These are phyloP conservation scores for Yamadazyma membranifaciens DNA, from an alignment of 1,139 yeast species.

Conservation along the genomic window DNA sequence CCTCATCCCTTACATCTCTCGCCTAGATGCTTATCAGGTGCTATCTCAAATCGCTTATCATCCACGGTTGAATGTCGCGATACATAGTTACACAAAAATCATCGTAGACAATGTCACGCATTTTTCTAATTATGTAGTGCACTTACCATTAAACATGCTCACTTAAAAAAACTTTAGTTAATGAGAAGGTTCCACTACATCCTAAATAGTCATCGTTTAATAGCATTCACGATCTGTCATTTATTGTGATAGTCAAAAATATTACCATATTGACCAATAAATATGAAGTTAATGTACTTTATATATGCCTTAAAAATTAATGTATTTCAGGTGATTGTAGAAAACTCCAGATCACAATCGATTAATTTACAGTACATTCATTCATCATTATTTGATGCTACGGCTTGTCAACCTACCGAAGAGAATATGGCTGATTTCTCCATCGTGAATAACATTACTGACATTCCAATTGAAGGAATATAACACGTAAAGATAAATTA, in stretches of 20 bases:
- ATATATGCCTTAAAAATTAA: constrained; percentile 40
- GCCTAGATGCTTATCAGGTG: no score
- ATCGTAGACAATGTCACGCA: no score
- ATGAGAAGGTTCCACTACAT: neutral
- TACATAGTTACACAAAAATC: no score
- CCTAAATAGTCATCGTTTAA: neutral
- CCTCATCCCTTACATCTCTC: no score
- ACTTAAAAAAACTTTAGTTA: no score
- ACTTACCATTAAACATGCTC: no score
- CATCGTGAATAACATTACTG: constrained; percentile 28
- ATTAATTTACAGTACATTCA: constrained; percentile 33
- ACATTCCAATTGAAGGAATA: constrained; percentile 11
- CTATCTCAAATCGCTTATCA: no score
- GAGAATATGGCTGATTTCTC: constrained; percentile 14
- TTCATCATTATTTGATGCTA: constrained; percentile 36
- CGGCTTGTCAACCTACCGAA: constrained; percentile 17
- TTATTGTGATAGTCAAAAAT: neutral
- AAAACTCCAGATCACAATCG: constrained; percentile 34
- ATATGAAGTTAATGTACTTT: constrained; percentile 35
- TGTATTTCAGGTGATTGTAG: constrained; percentile 35
- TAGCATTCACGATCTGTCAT: neutral
- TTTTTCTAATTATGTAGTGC: no score
- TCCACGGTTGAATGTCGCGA: no score
- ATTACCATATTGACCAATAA: neutral
- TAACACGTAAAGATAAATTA: no score